Conservation (phyloP, 495 filamentous ascomycete genomes). For the Evansstolkia leycettana region DNA sequence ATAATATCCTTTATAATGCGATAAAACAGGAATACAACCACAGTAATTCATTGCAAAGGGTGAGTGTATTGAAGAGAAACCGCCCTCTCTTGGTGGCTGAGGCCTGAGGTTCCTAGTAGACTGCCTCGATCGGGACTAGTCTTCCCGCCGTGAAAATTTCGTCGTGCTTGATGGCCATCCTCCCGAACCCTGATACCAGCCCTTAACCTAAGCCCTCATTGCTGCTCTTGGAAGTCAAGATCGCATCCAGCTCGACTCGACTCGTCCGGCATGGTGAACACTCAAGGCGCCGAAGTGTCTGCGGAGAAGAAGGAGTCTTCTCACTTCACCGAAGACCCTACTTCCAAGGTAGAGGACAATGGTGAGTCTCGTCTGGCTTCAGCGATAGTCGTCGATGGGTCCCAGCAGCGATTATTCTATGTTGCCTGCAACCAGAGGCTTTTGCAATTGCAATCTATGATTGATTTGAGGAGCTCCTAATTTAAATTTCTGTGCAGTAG, state of each 20-base stretch:
- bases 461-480: constrained; percentile 1
- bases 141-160: not conserved
- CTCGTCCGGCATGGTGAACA: constrained; percentile 22
- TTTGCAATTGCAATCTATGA: too few relatives aligned
- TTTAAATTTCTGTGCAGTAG: constrained; percentile 1
- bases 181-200: constrained; percentile 27
- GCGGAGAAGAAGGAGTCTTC: constrained; percentile 20
- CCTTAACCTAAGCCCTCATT: constrained; percentile 44
- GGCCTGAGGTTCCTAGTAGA: too few relatives aligned
- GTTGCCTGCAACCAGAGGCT: too few relatives aligned
- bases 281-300: constrained; percentile 14
- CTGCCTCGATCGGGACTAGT: too few relatives aligned
- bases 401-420: not conserved
- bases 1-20: not conserved
- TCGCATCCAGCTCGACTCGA: constrained; percentile 13
- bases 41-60: not conserved
- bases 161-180: not conserved
- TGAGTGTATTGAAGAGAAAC: not conserved
- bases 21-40: not conserved
- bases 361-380: constrained; percentile 18
- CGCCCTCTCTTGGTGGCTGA: too few relatives aligned
- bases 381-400: not conserved
- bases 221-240: constrained; percentile 35
- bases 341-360: constrained; percentile 16
- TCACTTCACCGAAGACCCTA: constrained; percentile 19